Evolutionary conservation across 805 yeast species (phyloP), one percentile per base, ranked within the genome.

Genomic region (Saturnispora diversa): DNA sequence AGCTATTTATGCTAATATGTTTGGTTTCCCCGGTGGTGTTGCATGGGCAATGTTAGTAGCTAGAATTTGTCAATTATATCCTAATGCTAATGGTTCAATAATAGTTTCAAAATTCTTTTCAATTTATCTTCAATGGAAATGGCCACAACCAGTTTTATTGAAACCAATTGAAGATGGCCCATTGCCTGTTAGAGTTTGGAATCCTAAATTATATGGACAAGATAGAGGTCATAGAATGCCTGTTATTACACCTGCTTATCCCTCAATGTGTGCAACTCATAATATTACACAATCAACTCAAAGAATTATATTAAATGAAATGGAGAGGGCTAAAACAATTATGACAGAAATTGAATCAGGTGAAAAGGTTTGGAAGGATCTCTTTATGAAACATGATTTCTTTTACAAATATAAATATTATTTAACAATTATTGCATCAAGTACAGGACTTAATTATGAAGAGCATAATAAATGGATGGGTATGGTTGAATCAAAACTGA

Each of bases 31-130:
- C 1, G 98, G 98, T 54, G 98, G 98, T 61, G 98, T 92, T 36
- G 98, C 98, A 1, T 92, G 98, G 98, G 98, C 98, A 1, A 92
- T 92, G 97, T 62, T 92, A 30, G 97, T 88, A n/a, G 98, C 97
- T 1, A 72, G 98, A 52, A 86, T 92, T 22, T 92, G 98, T 61
- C 98, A 92, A 59, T 64, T 92, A 37, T 92, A 90, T 58, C 98
- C 98, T 8, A 90, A 90, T 61, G 94, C 97, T 0, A 94, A 87
- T 10, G 80, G 96, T 46, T 85, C 97, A 0, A 86, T 84, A 2
- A 82, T 92, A 39, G 80, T 92, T n/a, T 77, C 81, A 44, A 84
- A 87, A 56, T 92, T 92, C 58, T 92, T 92, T 63, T 75, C 77
- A 48, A 86, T 92, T 46, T 74, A 85, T 50, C 64, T 86, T 1